These are phyloP conservation scores for Aureobasidium sp. DNA, from an alignment of 2,329 filamentous ascomycete genomes.

Conservation along the genomic window DNA sequence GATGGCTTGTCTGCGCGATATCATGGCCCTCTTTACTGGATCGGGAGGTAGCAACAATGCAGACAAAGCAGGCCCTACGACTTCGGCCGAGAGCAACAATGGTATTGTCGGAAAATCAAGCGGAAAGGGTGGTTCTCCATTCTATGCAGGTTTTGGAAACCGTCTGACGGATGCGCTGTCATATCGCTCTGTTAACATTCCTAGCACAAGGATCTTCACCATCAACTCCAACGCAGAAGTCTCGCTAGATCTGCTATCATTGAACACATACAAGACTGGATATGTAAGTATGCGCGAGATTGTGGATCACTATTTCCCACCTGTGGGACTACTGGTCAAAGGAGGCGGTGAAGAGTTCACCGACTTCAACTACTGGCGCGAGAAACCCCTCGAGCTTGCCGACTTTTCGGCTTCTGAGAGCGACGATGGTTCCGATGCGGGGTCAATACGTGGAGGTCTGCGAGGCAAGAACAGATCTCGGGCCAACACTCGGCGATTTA, in stretches of 20 bases:
- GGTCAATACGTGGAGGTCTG: conserved; percentile 1
- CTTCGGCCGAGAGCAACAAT: conserved; percentile 1
- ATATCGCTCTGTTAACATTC: conserved; percentile 93
- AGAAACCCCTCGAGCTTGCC: conserved; percentile 71
- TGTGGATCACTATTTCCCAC: conserved; percentile 96
- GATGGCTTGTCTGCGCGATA: conserved; percentile 95
- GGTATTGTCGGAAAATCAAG: conserved; percentile 1
- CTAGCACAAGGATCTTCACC: conserved; percentile 88
- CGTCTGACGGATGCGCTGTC: conserved; percentile 91
- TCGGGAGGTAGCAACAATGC: conserved; percentile 25
- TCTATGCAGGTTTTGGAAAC: conserved; percentile 97
- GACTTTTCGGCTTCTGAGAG: conserved; percentile 82
- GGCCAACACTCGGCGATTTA: conserved; percentile 7
- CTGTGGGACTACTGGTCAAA: conserved; percentile 76
- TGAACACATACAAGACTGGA: conserved; percentile 93
- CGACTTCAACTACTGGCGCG: conserved; percentile 95
- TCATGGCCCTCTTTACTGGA: conserved; percentile 68
- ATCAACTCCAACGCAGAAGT: conserved; percentile 98
- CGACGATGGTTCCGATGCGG: conserved; percentile 34
- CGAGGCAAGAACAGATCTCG: background rate
- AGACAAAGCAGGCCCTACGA: background rate
- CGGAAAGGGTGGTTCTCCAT: conserved; percentile 47
- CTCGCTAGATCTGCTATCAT: conserved; percentile 75
- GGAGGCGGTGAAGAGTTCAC: conserved; percentile 91
- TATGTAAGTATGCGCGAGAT: conserved; percentile 97